A percentile compares a stretch with the other conserved stretches of the same genome.
phyloP scores from a whole-genome alignment of 2,329 filamentous ascomycete genomes.

The Alternaria solani region DNA sequence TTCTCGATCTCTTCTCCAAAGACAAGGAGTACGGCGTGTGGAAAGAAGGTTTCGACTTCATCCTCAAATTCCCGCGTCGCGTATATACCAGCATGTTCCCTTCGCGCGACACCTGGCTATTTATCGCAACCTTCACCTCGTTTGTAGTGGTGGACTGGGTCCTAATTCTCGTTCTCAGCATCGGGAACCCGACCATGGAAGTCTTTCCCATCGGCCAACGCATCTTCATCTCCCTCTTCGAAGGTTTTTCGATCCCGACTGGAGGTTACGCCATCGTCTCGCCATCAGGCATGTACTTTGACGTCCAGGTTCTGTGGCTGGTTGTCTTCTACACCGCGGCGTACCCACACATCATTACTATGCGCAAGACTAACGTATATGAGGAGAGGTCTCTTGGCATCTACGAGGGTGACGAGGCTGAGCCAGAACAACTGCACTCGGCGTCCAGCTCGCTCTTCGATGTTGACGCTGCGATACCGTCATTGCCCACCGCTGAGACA shows the following conservation, averaged over 20 bases:
- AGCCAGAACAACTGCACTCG: slow-evolving; percentile 32
- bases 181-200: slow-evolving; percentile 33
- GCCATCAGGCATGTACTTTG: slow-evolving; percentile 30
- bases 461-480: slow-evolving; percentile 21
- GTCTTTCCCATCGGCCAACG: slow-evolving; percentile 29
- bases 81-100: slow-evolving; percentile 36
- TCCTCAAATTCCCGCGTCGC: slow-evolving; percentile 25
- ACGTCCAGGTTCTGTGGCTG: slow-evolving; percentile 32
- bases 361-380: slow-evolving; percentile 34
- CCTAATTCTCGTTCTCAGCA: slow-evolving; percentile 30
- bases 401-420: slow-evolving; percentile 30
- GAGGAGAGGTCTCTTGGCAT: slow-evolving; percentile 31
- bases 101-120: slow-evolving; percentile 30
- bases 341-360: slow-evolving; percentile 34
- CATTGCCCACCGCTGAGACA: slow-evolving; percentile 16
- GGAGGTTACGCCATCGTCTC: slow-evolving; percentile 35
- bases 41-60: slow-evolving; percentile 34
- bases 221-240: slow-evolving; percentile 32
- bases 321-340: slow-evolving; percentile 33
- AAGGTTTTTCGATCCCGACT: slow-evolving; percentile 34
- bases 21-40: slow-evolving; percentile 32
- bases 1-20: slow-evolving; percentile 27
- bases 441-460: slow-evolving; percentile 32
- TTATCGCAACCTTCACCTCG: slow-evolving; percentile 27
- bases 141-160: slow-evolving; percentile 32